Evolutionary conservation across 2,329 filamentous ascomycete species (phyloP), one percentile per base, ranked within the genome.

Genomic region (Xylariaceae sp.): DNA sequence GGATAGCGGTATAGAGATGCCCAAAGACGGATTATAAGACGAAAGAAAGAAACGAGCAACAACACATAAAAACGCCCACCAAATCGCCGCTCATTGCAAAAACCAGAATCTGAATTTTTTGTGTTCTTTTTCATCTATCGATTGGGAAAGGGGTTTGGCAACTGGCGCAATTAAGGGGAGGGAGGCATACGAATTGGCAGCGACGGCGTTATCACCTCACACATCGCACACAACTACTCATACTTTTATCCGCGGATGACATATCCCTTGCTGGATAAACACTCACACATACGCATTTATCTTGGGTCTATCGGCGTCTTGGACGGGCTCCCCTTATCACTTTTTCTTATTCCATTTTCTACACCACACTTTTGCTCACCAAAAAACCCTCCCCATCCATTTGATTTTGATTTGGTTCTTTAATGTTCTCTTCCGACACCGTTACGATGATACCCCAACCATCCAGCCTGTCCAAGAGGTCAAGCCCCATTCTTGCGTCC

Each of bases 1-100:
- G 58, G 80, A 82, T 66, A 82, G 80, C 63, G 80, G 80, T 42
- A 78, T 82, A 64, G 80, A 81, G 63, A 68, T 82, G 56, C 74
- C 74, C 18, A 63, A 68, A 0, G 78, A 80, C 18, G 72, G 68
- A 56, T 78, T 63, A 55, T 34, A 37, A 13, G 30, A 30, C 23
- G 23, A 30, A 30, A 30, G 23, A 30, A 30, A 30, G 55, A 56
- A 10, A 51, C 10, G 54, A 57, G 50, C 10, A 30, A 30, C 23
- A 30, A 30, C 23, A 30, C 23, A 48, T 13, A 50, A 42, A 45
- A 15, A 48, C 60, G 30, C 11, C 11, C 44, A 51, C 51, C 35
- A 51, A 51, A 62, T 55, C 62, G 51, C 60, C 55, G 57, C 56
- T 62, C 60, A 35, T 48, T 55, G 45, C 37, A 42, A 42, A 42